These are phyloP conservation scores for Aspergillus pseudonomiae DNA, from an alignment of 2,329 filamentous ascomycete species.

Conservation along the genomic window DNA sequence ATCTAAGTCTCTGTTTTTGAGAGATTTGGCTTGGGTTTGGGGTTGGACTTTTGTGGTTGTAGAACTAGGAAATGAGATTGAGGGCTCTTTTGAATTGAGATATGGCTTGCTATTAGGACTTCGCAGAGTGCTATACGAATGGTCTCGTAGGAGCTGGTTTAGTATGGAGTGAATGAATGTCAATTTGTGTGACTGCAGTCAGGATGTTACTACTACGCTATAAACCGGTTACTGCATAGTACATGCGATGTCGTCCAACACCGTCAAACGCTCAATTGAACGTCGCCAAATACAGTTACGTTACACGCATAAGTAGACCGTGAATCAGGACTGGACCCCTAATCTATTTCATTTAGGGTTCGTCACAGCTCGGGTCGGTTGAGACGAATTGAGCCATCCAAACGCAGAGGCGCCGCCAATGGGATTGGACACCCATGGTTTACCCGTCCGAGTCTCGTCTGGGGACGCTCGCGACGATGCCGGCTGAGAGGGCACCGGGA, in stretches of 20 bases:
- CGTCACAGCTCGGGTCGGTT: slow-evolving; percentile 21
- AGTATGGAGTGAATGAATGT: neutral
- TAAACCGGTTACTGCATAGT: slow-evolving; percentile 15
- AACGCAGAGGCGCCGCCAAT: slow-evolving; percentile 92
- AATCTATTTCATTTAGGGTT: slow-evolving; percentile 30
- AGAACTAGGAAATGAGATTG: neutral
- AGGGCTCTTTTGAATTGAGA: neutral
- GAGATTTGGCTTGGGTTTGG: neutral
- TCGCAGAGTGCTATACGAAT: neutral
- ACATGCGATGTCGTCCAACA: slow-evolving; percentile 7
- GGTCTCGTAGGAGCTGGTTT: neutral
- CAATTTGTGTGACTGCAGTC: neutral
- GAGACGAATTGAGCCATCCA: slow-evolving; percentile 74
- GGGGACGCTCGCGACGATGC: slow-evolving; percentile 26
- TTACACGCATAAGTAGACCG: neutral
- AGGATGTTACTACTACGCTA: slow-evolving; percentile 15
- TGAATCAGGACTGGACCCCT: slow-evolving; percentile 16
- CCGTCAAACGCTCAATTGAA: neutral
- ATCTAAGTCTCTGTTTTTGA: slow-evolving; percentile 38
- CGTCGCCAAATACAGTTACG: neutral
- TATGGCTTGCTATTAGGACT: neutral
- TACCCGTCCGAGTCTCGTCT: slow-evolving; percentile 38
- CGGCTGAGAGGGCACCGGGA: slow-evolving; percentile 17
- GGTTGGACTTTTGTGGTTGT: neutral
- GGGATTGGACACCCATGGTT: slow-evolving; percentile 72